Conservation (phyloP, 2,329 filamentous ascomycete genomes). For the Capronia americana region DNA sequence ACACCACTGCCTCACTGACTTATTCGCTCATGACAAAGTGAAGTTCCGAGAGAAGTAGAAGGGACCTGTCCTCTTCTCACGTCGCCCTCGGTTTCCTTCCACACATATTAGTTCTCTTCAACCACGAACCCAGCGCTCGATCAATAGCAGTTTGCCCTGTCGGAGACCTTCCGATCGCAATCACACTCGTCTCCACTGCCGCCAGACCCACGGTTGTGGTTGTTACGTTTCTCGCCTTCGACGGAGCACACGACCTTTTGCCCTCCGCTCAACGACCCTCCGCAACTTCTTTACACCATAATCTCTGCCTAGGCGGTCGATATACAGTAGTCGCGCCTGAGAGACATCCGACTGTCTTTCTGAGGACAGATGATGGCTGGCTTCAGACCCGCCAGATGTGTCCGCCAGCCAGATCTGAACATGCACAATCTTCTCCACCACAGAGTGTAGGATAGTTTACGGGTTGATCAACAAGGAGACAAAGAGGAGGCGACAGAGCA, state of each 20-base stretch:
- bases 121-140: background rate
- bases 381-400: conserved; percentile 19
- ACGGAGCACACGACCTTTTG: conserved; percentile 27
- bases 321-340: background rate
- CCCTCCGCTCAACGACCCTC: conserved; percentile 9
- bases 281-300: background rate
- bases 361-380: conserved; percentile 19
- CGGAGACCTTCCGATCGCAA: conserved; percentile 3
- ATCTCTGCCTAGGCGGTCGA: background rate
- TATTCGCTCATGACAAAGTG: conserved; percentile 16
- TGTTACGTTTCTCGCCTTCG: conserved; percentile 13
- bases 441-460: conserved; percentile 24
- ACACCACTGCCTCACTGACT: conserved; percentile 25
- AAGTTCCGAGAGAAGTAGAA: background rate
- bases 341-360: background rate
- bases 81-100: background rate
- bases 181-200: conserved; percentile 15
- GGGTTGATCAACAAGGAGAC: conserved; percentile 5
- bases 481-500: background rate
- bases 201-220: conserved; percentile 14
- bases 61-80: conserved; percentile 9
- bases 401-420: conserved; percentile 24
- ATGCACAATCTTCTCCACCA: conserved; percentile 16
- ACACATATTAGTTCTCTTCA: background rate
- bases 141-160: background rate